Evolutionary conservation across 768 basidiomycete species (phyloP).

Genomic region (Auriscalpium orientale): DNA sequence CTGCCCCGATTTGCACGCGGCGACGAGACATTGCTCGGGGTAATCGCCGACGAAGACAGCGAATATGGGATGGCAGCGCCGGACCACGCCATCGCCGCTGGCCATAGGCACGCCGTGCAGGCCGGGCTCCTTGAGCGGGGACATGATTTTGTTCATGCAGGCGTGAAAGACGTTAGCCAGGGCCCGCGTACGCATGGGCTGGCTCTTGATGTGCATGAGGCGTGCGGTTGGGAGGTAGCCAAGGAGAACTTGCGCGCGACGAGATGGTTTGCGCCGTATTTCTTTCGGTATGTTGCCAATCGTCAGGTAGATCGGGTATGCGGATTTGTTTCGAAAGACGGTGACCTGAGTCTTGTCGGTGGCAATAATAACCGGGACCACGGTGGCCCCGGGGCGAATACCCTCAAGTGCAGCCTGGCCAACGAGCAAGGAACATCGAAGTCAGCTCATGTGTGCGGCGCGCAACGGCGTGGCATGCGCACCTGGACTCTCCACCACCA

Average conservation of each 20-base stretch:
- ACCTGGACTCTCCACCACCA: constrained; percentile 24
- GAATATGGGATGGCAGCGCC: constrained; percentile 19
- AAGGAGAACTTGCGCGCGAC: constrained; percentile 18
- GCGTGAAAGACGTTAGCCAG: constrained; percentile 20
- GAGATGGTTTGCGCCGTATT: constrained; percentile 16
- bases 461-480: too few species aligned
- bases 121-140: constrained; percentile 11
- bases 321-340: constrained; percentile 15
- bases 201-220: constrained; percentile 14
- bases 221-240: constrained; percentile 19
- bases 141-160: constrained; percentile 9
- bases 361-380: constrained; percentile 17
- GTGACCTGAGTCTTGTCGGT: constrained; percentile 20
- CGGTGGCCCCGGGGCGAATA: not conserved
- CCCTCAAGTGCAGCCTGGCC: not conserved
- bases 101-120: constrained; percentile 9
- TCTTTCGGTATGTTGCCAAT: constrained; percentile 20
- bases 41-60: constrained; percentile 18
- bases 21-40: constrained; percentile 14
- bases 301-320: constrained; percentile 22
- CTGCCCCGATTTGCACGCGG: too few species aligned
- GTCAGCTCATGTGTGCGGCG: too few species aligned
- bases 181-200: constrained; percentile 13
- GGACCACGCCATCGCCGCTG: constrained; percentile 16
- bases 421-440: too few species aligned